Evolutionary conservation across 306 rosid genomes (phyloP), one percentile per base, ranked within the genome.

Genomic region (Cucumis hystrix): DNA sequence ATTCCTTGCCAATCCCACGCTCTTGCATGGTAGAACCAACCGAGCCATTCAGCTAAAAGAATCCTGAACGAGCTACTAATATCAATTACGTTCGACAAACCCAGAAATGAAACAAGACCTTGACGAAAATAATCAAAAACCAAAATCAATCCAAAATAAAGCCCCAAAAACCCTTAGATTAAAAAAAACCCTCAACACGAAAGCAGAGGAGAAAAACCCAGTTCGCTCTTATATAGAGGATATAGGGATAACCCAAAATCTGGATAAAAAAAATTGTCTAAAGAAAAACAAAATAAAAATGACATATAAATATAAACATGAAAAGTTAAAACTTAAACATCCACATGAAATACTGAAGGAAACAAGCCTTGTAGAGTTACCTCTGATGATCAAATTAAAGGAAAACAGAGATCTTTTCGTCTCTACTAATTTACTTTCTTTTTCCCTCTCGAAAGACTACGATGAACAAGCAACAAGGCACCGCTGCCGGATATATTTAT

Each of bases 21-120:
- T 68, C 83, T 81, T 86, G 79, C 80, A 79, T 2, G 89, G 92
- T 68, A 86, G 72, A 79, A 86, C 87, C 87, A 86, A 82, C 73
- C 88, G 87, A 77, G 88, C 87, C 92, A 88, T 88, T 70, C 69
- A 76, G 79, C 55, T n/a, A 60, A 41, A 78, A 78, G 20, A 77
- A 63, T 73, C 84, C 76, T 60, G 47, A 83, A 79, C 21, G 75
- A 76, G 10, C 82, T 78, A 75, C 75, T 58, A 47, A 65, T 40
- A 70, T 78, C 25, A 78, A 23, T 74, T 57, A 20, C 59, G 47
- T 45, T 30, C 6, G 7, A 55, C 41, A 75, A 74, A 47, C 67
- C 55, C 57, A 54, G 56, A 10, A 65, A 77, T 7, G 41, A 40
- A 28, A 16, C 58, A 6, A 58, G 71, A 55, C 28, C 75, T 66